These are phyloP conservation scores for Alternaria gaisen DNA, from an alignment of 2,329 filamentous ascomycete genomes.

Conservation along the genomic window DNA sequence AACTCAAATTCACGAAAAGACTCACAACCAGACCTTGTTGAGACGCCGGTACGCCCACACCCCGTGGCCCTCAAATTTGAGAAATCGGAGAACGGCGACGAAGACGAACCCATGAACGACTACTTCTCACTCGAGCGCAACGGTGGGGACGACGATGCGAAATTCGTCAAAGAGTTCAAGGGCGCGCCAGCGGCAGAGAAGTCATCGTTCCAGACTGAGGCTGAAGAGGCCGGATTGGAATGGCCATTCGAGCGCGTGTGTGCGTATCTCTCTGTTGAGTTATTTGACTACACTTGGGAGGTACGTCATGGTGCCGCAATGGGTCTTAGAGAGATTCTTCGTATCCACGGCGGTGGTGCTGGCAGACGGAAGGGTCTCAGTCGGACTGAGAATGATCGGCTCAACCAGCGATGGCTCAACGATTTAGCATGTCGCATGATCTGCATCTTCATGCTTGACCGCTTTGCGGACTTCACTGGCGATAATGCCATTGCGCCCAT, in stretches of 20 bases:
- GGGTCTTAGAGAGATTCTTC: slow-evolving; percentile 88
- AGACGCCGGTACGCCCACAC: slow-evolving; percentile 59
- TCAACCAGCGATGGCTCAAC: slow-evolving; percentile 89
- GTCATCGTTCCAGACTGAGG: slow-evolving; percentile 81
- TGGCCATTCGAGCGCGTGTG: slow-evolving; percentile 96
- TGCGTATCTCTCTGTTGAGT: slow-evolving; percentile 90
- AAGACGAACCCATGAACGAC: slow-evolving; percentile 63
- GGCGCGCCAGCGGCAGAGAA: slow-evolving; percentile 82
- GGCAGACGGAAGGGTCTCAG: slow-evolving; percentile 77
- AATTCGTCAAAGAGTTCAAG: slow-evolving; percentile 95
- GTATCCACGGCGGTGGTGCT: slow-evolving; percentile 89
- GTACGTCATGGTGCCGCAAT: slow-evolving; percentile 95
- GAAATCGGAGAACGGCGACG: slow-evolving; percentile 68
- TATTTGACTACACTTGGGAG: slow-evolving; percentile 95
- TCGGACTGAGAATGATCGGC: slow-evolving; percentile 75
- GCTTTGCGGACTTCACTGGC: slow-evolving; percentile 96
- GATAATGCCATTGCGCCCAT: slow-evolving; percentile 98
- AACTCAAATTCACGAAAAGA: slow-evolving; percentile 71
- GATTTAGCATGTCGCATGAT: slow-evolving; percentile 94
- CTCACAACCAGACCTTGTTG: slow-evolving; percentile 66
- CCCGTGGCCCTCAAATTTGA: slow-evolving; percentile 65
- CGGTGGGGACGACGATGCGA: slow-evolving; percentile 85
- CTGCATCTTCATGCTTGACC: slow-evolving; percentile 95
- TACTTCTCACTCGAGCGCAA: slow-evolving; percentile 90
- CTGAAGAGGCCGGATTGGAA: slow-evolving; percentile 78